A percentile compares a stretch with the other conserved stretches of the same genome.
These are phyloP conservation scores for Cymbidium sinense DNA, from an alignment of 106 monocot genomes.

Conservation along the genomic window DNA sequence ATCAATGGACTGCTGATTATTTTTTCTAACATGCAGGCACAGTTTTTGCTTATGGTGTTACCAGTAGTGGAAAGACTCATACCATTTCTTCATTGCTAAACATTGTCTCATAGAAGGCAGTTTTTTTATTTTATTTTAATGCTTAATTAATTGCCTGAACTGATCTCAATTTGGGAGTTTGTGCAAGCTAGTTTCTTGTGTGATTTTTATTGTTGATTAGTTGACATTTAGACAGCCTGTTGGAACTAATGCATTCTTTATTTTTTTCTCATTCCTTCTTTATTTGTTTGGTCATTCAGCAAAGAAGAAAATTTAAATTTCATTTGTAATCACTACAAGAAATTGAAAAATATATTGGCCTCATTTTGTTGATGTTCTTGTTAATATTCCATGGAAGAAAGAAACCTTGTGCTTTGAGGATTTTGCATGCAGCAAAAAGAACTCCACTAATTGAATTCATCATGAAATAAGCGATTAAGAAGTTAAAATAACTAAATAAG, in stretches of 20 bases:
- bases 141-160: not conserved
- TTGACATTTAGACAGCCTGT: not conserved
- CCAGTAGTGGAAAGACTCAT: constrained; percentile 98
- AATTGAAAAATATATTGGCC: not conserved
- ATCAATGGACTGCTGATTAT: not conserved
- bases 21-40: constrained; percentile 47
- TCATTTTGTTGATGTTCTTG: not conserved
- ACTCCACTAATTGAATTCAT: not conserved
- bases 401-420: not conserved
- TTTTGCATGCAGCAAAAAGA: not conserved
- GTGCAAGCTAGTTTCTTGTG: not conserved
- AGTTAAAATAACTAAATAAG: not conserved
- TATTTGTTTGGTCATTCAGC: not conserved
- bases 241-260: not conserved
- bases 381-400: not conserved
- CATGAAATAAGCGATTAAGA: not conserved
- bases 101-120: not conserved
- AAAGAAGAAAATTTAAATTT: not conserved
- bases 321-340: not conserved
- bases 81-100: constrained; percentile 29
- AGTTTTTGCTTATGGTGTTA: constrained; percentile 98
- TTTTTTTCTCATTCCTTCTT: not conserved
- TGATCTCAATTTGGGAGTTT: not conserved
- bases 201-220: not conserved
- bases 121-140: not conserved